These are phyloP conservation scores for Hypoxylon crocopeplum DNA, from an alignment of 495 filamentous ascomycete species.

Conservation along the genomic window DNA sequence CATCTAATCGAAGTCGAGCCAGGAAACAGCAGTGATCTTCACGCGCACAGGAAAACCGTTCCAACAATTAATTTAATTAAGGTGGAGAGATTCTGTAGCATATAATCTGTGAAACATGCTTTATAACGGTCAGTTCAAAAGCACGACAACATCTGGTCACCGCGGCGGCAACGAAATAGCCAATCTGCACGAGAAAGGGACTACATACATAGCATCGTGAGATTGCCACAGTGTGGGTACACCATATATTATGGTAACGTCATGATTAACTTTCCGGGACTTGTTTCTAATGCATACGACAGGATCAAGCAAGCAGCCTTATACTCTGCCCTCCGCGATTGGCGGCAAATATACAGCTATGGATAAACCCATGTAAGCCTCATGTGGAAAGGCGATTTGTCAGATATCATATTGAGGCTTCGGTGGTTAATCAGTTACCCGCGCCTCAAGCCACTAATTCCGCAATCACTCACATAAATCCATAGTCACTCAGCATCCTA, in stretches of 20 bases:
- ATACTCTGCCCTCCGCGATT: conserved; percentile 9
- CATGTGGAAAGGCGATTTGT: conserved; percentile 1
- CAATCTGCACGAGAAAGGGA: conserved; percentile 26
- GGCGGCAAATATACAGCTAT: conserved; percentile 1
- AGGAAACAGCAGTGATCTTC: conserved; percentile 17
- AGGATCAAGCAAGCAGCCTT: conserved; percentile 10
- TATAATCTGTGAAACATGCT: not conserved
- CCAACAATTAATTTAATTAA: not conserved
- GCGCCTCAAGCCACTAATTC: no score
- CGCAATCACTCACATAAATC: no score
- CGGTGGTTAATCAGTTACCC: no score
- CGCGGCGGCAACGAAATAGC: not conserved
- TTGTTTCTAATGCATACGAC: conserved; percentile 1
- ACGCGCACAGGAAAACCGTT: conserved; percentile 4
- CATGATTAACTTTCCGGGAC: conserved; percentile 13
- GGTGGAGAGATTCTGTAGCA: conserved; percentile 1
- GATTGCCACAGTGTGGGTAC: conserved; percentile 11
- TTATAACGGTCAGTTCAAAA: not conserved
- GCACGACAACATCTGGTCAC: not conserved
- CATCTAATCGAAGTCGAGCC: not conserved
- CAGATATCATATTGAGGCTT: no score
- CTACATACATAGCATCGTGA: conserved; percentile 1
- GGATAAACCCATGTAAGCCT: conserved; percentile 7
- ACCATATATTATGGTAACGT: conserved; percentile 23
- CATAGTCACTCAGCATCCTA: no score